These are phyloP conservation scores for Curvularia verruculosa DNA, from an alignment of 2,329 filamentous ascomycete genomes.

Conservation along the genomic window DNA sequence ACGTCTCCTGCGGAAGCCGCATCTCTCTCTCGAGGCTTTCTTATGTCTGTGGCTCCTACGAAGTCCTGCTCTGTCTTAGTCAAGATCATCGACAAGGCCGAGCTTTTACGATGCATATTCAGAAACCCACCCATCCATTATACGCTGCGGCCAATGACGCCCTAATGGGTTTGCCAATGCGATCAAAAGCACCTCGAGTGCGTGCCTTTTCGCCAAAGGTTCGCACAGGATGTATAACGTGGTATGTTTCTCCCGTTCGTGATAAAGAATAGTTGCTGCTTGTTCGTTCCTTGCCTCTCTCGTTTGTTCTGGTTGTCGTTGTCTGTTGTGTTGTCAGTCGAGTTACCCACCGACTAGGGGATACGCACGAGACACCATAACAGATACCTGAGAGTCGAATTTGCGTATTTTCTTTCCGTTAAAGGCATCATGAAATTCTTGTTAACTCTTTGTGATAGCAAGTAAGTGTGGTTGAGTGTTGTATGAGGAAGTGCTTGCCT, in stretches of 20 bases:
- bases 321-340: not conserved
- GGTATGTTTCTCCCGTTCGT: conserved; percentile 8
- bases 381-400: not conserved
- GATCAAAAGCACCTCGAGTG: conserved; percentile 7
- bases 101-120: not conserved
- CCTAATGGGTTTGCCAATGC: not conserved
- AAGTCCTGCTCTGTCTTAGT: conserved; percentile 1
- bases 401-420: not conserved
- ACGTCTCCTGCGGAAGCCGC: not conserved
- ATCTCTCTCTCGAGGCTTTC: not conserved
- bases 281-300: not conserved
- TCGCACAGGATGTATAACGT: conserved; percentile 19
- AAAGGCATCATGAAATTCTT: not conserved
- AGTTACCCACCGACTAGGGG: not conserved
- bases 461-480: conserved; percentile 7
- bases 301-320: not conserved
- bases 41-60: conserved; percentile 1
- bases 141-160: conserved; percentile 9
- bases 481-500: not conserved
- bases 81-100: not conserved
- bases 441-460: conserved; percentile 7
- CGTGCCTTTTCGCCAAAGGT: conserved; percentile 12
- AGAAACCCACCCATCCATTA: not conserved
- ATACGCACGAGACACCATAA: not conserved
- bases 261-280: not conserved